A percentile compares a stretch with the other conserved stretches of the same genome.
phyloP scores from a whole-genome alignment of 108 stramenopile genomes.

The Nitzschia putrida region DNA sequence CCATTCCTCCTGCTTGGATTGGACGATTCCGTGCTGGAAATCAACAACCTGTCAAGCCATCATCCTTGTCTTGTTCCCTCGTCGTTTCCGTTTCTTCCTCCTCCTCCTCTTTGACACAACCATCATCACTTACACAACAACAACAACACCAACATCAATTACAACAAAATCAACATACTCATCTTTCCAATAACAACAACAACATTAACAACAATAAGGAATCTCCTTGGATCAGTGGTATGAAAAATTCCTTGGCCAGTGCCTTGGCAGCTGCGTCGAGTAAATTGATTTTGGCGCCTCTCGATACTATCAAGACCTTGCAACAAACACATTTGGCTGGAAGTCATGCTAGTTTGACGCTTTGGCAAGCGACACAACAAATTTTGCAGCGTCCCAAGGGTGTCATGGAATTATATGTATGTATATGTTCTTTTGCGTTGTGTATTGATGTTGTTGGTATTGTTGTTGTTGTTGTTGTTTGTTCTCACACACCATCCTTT shows the following conservation, averaged over 20 bases:
- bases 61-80: no score
- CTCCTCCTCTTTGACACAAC: no score
- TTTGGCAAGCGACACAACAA: conserved; percentile 60
- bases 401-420: conserved; percentile 75
- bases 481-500: neutral
- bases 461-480: neutral
- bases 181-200: no score
- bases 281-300: conserved; percentile 86
- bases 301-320: conserved; percentile 94
- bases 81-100: no score
- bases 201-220: neutral
- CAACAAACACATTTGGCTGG: conserved; percentile 65
- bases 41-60: no score
- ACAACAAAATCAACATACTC: no score
- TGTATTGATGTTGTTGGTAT: no score
- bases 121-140: no score
- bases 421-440: neutral
- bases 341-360: conserved; percentile 37
- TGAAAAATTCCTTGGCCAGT: conserved; percentile 87
- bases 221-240: conserved; percentile 65
- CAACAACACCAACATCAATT: no score
- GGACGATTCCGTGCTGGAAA: no score
- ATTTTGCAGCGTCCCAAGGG: conserved; percentile 73
- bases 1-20: no score
- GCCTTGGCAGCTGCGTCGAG: conserved; percentile 86